A percentile compares a stretch with the other conserved stretches of the same genome.
Conservation (phyloP, 306 rosid genomes). For the Rosa multiflora region DNA sequence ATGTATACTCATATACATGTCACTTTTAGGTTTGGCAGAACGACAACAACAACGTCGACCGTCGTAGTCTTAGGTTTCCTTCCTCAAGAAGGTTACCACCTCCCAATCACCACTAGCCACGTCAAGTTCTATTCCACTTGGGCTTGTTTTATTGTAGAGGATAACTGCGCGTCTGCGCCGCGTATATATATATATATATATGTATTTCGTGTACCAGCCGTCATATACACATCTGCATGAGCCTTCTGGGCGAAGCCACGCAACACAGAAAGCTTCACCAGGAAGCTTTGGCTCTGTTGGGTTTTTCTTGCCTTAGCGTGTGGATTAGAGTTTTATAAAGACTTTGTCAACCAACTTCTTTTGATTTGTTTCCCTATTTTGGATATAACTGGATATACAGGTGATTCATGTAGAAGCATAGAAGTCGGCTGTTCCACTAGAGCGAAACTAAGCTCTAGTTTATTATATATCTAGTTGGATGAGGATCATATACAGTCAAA, state of each 20-base stretch:
- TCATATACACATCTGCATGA: not conserved
- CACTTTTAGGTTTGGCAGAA: no score
- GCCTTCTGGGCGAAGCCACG: conserved; percentile 58
- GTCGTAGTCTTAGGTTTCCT: no score
- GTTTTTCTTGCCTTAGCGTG: conserved; percentile 24
- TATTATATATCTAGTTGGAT: not conserved
- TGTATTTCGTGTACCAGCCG: conserved; percentile 32
- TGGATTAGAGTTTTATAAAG: conserved; percentile 28
- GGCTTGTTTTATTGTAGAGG: no score
- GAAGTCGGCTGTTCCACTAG: not conserved
- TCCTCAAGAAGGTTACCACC: no score
- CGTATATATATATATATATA: no score
- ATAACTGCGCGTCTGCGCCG: no score
- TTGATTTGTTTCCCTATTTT: not conserved
- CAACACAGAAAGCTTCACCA: conserved; percentile 48
- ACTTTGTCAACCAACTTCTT: conserved; percentile 17
- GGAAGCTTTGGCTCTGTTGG: conserved; percentile 34
- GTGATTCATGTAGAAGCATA: not conserved
- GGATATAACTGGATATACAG: not conserved
- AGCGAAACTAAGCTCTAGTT: not conserved
- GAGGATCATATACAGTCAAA: not conserved
- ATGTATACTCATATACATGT: no score
- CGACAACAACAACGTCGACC: no score
- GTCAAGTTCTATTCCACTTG: no score
- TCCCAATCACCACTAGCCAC: no score